A percentile compares a stretch with the other conserved stretches of the same genome.
Evolutionary conservation across 2,329 filamentous ascomycete genomes (phyloP).

Genomic region (Chaetomium olivaceum): DNA sequence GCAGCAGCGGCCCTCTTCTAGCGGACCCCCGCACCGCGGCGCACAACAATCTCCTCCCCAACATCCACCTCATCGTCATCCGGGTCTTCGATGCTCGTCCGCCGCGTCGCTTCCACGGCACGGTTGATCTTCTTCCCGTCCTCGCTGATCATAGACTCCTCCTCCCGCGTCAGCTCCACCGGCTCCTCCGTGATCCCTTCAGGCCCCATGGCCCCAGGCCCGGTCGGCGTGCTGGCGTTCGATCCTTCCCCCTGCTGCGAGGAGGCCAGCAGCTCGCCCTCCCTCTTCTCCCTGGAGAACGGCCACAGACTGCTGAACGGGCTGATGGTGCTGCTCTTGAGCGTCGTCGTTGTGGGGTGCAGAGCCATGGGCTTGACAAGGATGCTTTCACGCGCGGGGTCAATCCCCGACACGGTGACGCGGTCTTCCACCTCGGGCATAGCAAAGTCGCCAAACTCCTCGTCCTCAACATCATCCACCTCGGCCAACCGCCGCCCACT

Average conservation of each 20-base stretch:
- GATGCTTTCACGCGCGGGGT: conserved; percentile 42
- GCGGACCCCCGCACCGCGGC: conserved; percentile 6
- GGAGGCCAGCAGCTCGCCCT: conserved; percentile 37
- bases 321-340: conserved; percentile 33
- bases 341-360: conserved; percentile 41
- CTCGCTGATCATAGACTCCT: conserved; percentile 39
- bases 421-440: conserved; percentile 55
- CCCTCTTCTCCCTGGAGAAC: conserved; percentile 48
- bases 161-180: conserved; percentile 27
- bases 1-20: conserved; percentile 9
- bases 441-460: conserved; percentile 69
- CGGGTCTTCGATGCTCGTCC: conserved; percentile 61
- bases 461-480: conserved; percentile 56
- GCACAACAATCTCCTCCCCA: conserved; percentile 32
- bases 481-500: conserved; percentile 51
- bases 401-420: conserved; percentile 31
- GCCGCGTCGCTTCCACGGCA: conserved; percentile 53
- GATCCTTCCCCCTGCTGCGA: conserved; percentile 19
- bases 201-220: conserved; percentile 33
- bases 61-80: conserved; percentile 51
- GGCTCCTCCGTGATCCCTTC: conserved; percentile 37
- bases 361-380: conserved; percentile 57
- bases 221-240: background rate
- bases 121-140: conserved; percentile 47
- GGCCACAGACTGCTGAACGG: conserved; percentile 59